Percentiles rank a stretch among this genome's conserved stretches.
These are phyloP conservation scores for Geranium brycei DNA, from an alignment of 345 rosid species.

Conservation along the genomic window DNA sequence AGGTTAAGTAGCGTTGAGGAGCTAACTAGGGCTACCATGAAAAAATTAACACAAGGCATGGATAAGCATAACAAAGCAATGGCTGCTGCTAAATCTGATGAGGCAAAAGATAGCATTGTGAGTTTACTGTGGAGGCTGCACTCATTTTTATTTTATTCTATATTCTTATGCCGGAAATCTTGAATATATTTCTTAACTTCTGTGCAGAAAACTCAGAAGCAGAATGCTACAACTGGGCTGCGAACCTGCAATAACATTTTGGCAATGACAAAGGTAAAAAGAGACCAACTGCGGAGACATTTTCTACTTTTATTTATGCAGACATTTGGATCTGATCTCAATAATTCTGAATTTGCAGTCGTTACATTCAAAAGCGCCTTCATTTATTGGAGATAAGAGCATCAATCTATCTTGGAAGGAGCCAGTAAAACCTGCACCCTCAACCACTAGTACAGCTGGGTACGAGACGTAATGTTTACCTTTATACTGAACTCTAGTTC, in stretches of 20 bases:
- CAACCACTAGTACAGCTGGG: constrained; percentile 46
- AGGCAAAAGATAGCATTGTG: constrained; percentile 66
- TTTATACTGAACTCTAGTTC: background rate
- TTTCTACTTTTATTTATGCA: constrained; percentile 1
- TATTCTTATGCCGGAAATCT: background rate
- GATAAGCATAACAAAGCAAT: constrained; percentile 88
- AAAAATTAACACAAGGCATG: constrained; percentile 87
- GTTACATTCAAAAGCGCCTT: constrained; percentile 70
- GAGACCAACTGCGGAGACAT: background rate
- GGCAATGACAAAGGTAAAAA: constrained; percentile 84
- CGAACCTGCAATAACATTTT: constrained; percentile 90
- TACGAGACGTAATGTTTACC: constrained; percentile 13
- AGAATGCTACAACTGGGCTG: constrained; percentile 74
- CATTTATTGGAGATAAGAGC: constrained; percentile 83
- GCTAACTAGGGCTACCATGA: constrained; percentile 80
- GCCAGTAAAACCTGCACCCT: constrained; percentile 39
- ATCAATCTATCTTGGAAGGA: constrained; percentile 93
- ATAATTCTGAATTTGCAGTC: constrained; percentile 36
- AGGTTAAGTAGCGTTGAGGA: constrained; percentile 81
- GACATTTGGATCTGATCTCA: constrained; percentile 6
- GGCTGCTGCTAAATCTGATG: constrained; percentile 93
- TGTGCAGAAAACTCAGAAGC: constrained; percentile 76
- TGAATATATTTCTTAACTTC: background rate
- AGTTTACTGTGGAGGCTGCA: constrained; percentile 20
- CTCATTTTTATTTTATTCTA: background rate